Evolutionary conservation across 495 filamentous ascomycete genomes (phyloP).

Genomic region (Daldinia bambusicola): DNA sequence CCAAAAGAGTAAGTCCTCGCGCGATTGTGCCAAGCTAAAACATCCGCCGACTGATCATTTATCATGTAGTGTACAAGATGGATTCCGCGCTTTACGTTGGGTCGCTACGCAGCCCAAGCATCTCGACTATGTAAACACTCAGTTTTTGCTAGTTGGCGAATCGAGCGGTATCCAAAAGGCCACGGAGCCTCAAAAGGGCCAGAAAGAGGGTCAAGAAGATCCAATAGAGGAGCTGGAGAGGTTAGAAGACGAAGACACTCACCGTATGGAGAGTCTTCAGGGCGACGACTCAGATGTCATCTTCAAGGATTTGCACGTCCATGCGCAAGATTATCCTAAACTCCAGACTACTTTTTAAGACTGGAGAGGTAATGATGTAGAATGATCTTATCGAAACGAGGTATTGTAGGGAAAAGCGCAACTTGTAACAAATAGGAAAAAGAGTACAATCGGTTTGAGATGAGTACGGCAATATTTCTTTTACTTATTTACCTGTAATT

Average conservation of each 20-base stretch:
- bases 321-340: slow-evolving; percentile 54
- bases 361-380: not conserved
- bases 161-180: slow-evolving; percentile 71
- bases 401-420: not conserved
- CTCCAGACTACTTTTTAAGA: slow-evolving; percentile 54
- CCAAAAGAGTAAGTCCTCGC: slow-evolving; percentile 69
- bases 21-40: not conserved
- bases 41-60: not conserved
- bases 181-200: slow-evolving; percentile 64
- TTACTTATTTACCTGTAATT: not conserved
- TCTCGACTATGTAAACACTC: slow-evolving; percentile 80
- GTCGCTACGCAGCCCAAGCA: slow-evolving; percentile 76
- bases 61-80: slow-evolving; percentile 65
- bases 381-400: not conserved
- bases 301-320: slow-evolving; percentile 54
- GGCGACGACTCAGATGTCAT: slow-evolving; percentile 54
- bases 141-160: slow-evolving; percentile 86
- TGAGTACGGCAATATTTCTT: not conserved
- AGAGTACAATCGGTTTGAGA: not conserved
- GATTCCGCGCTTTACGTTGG: slow-evolving; percentile 81
- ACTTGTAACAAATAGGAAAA: not conserved
- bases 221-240: slow-evolving; percentile 63
- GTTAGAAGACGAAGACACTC: slow-evolving; percentile 56
- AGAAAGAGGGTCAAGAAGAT: slow-evolving; percentile 65
- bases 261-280: slow-evolving; percentile 52